These are phyloP conservation scores for Silene conica DNA, from an alignment of 148 eudicot species.

Conservation along the genomic window DNA sequence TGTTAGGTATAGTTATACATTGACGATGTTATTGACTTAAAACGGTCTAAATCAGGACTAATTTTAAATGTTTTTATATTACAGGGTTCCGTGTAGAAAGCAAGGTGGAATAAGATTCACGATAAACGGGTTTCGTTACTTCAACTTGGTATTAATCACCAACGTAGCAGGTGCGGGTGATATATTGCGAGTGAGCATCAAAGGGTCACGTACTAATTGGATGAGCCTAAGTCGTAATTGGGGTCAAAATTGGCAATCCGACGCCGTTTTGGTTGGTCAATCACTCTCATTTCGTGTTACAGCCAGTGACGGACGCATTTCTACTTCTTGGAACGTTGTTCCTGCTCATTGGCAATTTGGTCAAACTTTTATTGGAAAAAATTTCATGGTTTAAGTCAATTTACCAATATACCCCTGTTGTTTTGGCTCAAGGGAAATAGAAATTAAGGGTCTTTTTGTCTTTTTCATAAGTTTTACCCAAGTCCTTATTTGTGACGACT, in stretches of 20 bases:
- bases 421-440: background rate
- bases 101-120: slow-evolving; percentile 77
- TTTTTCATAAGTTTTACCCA: too few relatives aligned
- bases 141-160: slow-evolving; percentile 65
- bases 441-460: background rate
- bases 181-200: slow-evolving; percentile 44
- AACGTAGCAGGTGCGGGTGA: slow-evolving; percentile 94
- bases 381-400: slow-evolving; percentile 52
- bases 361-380: slow-evolving; percentile 74
- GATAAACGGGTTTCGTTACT: slow-evolving; percentile 79
- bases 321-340: slow-evolving; percentile 63
- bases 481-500: too few relatives aligned
- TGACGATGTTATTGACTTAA: too few relatives aligned
- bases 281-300: slow-evolving; percentile 62
- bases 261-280: slow-evolving; percentile 59
- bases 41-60: too few relatives aligned
- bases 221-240: slow-evolving; percentile 75
- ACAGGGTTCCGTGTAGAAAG: slow-evolving; percentile 75
- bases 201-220: slow-evolving; percentile 64
- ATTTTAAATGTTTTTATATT: background rate
- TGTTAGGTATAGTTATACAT: too few relatives aligned
- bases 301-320: slow-evolving; percentile 57
- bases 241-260: slow-evolving; percentile 91
- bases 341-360: slow-evolving; percentile 78
- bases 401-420: too few relatives aligned